phyloP scores from a whole-genome alignment of 2,329 filamentous ascomycete genomes.

The Hypoxylon sp. region DNA sequence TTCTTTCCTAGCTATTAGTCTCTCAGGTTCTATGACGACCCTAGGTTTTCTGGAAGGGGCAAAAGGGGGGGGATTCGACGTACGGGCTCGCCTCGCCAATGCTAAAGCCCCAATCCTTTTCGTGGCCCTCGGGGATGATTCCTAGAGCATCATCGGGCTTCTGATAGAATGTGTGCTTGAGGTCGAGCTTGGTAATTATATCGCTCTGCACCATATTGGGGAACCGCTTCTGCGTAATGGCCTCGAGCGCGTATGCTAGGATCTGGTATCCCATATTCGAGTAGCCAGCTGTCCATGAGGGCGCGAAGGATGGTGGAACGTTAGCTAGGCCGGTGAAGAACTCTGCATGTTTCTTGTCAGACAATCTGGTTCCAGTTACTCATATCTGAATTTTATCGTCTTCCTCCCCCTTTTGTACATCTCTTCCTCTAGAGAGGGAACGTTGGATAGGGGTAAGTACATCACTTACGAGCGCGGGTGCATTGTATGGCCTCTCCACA shows the following conservation, averaged over 20 bases:
- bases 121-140: slow-evolving; percentile 45
- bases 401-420: neutral
- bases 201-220: slow-evolving; percentile 47
- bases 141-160: slow-evolving; percentile 43
- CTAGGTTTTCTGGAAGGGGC: neutral
- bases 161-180: slow-evolving; percentile 48
- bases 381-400: neutral
- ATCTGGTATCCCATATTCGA: slow-evolving; percentile 52
- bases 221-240: slow-evolving; percentile 45
- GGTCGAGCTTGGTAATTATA: slow-evolving; percentile 44
- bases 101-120: slow-evolving; percentile 54
- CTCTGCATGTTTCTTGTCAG: slow-evolving; percentile 39
- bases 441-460: neutral
- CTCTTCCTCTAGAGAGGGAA: neutral
- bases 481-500: slow-evolving; percentile 49
- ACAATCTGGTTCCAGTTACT: neutral
- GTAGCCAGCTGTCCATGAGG: slow-evolving; percentile 49
- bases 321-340: slow-evolving; percentile 47
- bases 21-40: too few species aligned
- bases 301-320: slow-evolving; percentile 49
- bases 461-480: slow-evolving; percentile 47
- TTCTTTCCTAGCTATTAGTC: slow-evolving; percentile 43
- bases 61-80: slow-evolving; percentile 37
- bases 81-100: slow-evolving; percentile 60
- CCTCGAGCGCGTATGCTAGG: slow-evolving; percentile 52